Percentiles rank a stretch among this genome's conserved stretches.
Evolutionary conservation across 176 grass and related monocot genomes (phyloP).

Genomic region (Juncus inflexus): DNA sequence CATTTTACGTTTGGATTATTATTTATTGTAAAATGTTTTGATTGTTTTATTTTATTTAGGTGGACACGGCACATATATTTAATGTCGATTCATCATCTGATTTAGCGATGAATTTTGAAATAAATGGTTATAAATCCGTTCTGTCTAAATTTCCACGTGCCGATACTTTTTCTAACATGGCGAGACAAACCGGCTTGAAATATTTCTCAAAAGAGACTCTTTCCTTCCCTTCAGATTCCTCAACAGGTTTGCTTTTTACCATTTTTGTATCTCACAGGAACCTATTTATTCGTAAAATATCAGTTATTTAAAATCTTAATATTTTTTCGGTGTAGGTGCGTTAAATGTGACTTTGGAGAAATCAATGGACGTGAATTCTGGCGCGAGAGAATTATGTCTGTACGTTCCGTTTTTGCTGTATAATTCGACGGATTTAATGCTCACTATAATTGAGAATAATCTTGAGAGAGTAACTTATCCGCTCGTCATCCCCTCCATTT

Average conservation of each 20-base stretch:
- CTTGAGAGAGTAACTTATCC: slow-evolving; percentile 56
- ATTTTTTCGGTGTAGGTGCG: slow-evolving; percentile 43
- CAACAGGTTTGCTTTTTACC: slow-evolving; percentile 42
- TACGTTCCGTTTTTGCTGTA: slow-evolving; percentile 90
- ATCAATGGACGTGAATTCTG: slow-evolving; percentile 78
- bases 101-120: slow-evolving; percentile 70
- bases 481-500: slow-evolving; percentile 70
- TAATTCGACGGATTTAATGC: slow-evolving; percentile 75
- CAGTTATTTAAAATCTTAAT: slow-evolving; percentile 17
- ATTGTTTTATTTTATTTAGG: slow-evolving; percentile 35
- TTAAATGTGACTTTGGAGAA: slow-evolving; percentile 81
- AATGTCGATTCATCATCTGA: slow-evolving; percentile 82
- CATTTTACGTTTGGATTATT: slow-evolving; percentile 1
- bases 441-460: slow-evolving; percentile 69
- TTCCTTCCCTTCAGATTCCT: slow-evolving; percentile 63
- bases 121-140: slow-evolving; percentile 62
- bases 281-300: background rate
- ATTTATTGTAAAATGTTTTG: slow-evolving; percentile 31
- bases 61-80: slow-evolving; percentile 63
- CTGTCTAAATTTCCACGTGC: slow-evolving; percentile 66
- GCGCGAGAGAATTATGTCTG: slow-evolving; percentile 77
- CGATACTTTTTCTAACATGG: slow-evolving; percentile 65
- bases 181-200: slow-evolving; percentile 59
- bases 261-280: slow-evolving; percentile 10
- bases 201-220: slow-evolving; percentile 72